Evolutionary conservation across 2,329 filamentous ascomycete genomes (phyloP).

Genomic region (Sporothrix pseudoabietina): DNA sequence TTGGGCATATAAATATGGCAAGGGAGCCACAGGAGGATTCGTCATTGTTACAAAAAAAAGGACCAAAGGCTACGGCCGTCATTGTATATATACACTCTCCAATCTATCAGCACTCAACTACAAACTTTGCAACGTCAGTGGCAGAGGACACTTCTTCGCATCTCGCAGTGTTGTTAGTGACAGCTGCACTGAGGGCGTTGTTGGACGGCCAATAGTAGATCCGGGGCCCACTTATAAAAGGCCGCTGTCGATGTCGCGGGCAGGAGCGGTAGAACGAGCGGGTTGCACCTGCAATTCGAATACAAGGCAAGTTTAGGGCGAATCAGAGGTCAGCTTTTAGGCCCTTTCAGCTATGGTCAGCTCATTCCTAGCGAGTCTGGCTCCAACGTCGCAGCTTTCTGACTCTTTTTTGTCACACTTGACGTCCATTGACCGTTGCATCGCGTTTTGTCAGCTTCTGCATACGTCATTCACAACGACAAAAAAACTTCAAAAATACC

Average conservation of each 20-base stretch:
- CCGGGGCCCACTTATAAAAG: background rate
- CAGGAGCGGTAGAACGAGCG: background rate
- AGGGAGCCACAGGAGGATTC: background rate
- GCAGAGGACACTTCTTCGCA: background rate
- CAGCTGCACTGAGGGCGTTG: background rate
- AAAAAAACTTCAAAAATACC: background rate
- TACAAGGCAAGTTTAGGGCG: background rate
- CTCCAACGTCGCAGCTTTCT: constrained; percentile 1
- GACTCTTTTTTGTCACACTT: background rate
- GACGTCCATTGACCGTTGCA: background rate
- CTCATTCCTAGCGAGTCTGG: background rate
- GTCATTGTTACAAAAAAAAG: constrained; percentile 22
- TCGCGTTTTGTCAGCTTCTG: background rate
- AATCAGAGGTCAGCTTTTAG: background rate
- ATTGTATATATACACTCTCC: constrained; percentile 32
- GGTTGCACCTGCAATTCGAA: background rate
- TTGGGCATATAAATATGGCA: background rate
- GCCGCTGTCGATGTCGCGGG: background rate
- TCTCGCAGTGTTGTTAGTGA: background rate
- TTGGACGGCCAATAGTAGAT: constrained; percentile 14
- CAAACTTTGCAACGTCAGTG: background rate
- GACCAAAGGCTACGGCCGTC: constrained; percentile 7
- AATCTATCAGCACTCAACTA: constrained; percentile 25
- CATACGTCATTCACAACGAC: constrained; percentile 2
- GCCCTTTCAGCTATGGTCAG: background rate